Evolutionary conservation across 2,329 filamentous ascomycete species (phyloP).

Genomic region (Phaeosphaeria sp.): DNA sequence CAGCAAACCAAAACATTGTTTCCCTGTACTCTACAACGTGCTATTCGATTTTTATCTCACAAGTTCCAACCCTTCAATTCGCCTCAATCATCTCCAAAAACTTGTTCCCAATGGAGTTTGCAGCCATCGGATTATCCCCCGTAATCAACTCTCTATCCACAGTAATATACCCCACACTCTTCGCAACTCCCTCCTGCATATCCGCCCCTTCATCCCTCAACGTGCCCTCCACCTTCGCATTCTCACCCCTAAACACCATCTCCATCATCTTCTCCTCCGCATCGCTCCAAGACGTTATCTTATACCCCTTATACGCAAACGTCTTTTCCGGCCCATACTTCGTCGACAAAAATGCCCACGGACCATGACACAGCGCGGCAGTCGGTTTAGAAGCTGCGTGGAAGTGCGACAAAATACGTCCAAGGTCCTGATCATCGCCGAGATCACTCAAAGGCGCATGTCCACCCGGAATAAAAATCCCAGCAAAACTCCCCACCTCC

Average conservation of each 20-base stretch:
- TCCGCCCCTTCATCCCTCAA: slow-evolving; percentile 51
- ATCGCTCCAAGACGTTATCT: slow-evolving; percentile 55
- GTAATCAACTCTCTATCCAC: slow-evolving; percentile 51
- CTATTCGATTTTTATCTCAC: background rate
- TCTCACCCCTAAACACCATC: slow-evolving; percentile 50
- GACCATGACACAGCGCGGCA: slow-evolving; percentile 56
- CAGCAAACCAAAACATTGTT: background rate
- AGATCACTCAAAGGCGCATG: slow-evolving; percentile 55
- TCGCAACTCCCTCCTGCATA: slow-evolving; percentile 52
- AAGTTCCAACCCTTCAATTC: background rate
- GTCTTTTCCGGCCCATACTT: slow-evolving; percentile 41
- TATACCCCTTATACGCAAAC: slow-evolving; percentile 56
- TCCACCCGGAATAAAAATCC: slow-evolving; percentile 56
- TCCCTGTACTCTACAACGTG: background rate
- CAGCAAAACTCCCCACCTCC: slow-evolving; percentile 49
- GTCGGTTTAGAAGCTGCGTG: slow-evolving; percentile 52
- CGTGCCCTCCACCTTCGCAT: slow-evolving; percentile 51
- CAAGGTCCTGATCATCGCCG: slow-evolving; percentile 51
- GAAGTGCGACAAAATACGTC: slow-evolving; percentile 52
- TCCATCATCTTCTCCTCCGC: slow-evolving; percentile 57
- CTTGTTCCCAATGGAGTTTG: slow-evolving; percentile 41
- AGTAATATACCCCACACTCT: slow-evolving; percentile 52
- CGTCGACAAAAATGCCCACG: slow-evolving; percentile 54
- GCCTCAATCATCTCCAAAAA: slow-evolving; percentile 42
- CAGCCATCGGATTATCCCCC: slow-evolving; percentile 42